These are phyloP conservation scores for Inga laurina DNA, from an alignment of 306 rosid genomes.

Conservation along the genomic window DNA sequence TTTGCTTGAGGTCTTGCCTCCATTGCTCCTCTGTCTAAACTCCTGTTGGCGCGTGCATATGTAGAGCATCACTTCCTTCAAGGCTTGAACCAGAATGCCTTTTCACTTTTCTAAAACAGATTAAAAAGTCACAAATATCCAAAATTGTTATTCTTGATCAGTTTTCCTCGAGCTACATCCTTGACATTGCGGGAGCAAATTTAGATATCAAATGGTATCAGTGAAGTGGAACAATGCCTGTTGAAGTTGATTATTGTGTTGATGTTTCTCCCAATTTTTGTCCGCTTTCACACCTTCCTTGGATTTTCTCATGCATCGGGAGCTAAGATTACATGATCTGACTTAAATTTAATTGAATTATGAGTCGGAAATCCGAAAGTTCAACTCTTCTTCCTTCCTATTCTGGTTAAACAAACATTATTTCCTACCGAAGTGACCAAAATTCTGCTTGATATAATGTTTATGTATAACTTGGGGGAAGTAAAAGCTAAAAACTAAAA, in stretches of 20 bases:
- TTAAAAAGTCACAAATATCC: background rate
- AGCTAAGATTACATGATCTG: background rate
- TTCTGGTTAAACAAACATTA: background rate
- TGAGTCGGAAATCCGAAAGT: background rate
- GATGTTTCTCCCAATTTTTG: background rate
- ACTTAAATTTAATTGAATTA: background rate
- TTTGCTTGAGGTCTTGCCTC: background rate
- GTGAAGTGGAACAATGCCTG: background rate
- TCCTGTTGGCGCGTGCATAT: background rate
- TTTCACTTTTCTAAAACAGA: background rate
- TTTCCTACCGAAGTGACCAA: background rate
- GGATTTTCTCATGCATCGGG: background rate
- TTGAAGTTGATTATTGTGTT: background rate
- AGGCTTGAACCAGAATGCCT: background rate
- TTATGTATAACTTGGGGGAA: background rate
- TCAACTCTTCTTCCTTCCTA: background rate
- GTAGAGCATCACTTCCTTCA: background rate
- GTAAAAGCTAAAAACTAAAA: background rate
- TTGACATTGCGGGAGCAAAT: background rate
- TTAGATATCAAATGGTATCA: background rate
- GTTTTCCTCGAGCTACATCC: background rate
- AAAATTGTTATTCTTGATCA: background rate
- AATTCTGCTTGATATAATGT: background rate
- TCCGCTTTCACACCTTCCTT: background rate
- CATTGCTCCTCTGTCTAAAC: background rate